Evolutionary conservation across 2,329 filamentous ascomycete genomes (phyloP), one percentile per base, ranked within the genome.

Genomic region (Colletotrichum zoysiae): DNA sequence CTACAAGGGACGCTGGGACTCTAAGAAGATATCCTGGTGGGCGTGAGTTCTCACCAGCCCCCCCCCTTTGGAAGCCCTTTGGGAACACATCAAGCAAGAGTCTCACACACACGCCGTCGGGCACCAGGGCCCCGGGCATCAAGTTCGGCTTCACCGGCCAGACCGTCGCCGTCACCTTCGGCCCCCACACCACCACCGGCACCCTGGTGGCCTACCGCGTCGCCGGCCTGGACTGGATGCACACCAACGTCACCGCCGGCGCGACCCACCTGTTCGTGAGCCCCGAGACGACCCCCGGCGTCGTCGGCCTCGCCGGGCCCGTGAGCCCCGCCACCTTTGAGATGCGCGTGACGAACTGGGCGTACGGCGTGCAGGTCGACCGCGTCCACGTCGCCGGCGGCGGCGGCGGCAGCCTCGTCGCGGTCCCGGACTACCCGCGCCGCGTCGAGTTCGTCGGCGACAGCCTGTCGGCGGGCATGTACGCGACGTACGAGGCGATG

Each of bases 1-100:
- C 0, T 91, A 90, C 81, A 90, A 90, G 76, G 89, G 89, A 6
- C 82, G 88, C 70, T 91, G 89, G 89, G 88, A 91, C 76, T 88
- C 85, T 44, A 85, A 88, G 74, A 83, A 88, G 74, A 84, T 90
- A 59, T 90, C 87, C 1, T 91, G 86, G 85, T 90, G 87, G 87
- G 87, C 86, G 85, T 87, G 80, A 79, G 85, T 84, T 20, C 48
- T 26, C 26, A 26, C 26, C 26, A 1, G 1, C 26, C 26, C 26
- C 26, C 16, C 26, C 8, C 18, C 18, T 20, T 12, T 2, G 48
- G 30, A 30, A 35, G 18, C n/a, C 23, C n/a, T n/a, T 26, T 66
- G 38, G 68, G 35, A 11, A 40, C 38, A 12, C 38, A 51, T 75
- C 48, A 70, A 48, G 14, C 26, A 8, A 30, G 5, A 3, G 2